A percentile compares a stretch with the other conserved stretches of the same genome.
These are phyloP conservation scores for Streptanthus diversifolius DNA, from an alignment of 345 rosid species.

Conservation along the genomic window DNA sequence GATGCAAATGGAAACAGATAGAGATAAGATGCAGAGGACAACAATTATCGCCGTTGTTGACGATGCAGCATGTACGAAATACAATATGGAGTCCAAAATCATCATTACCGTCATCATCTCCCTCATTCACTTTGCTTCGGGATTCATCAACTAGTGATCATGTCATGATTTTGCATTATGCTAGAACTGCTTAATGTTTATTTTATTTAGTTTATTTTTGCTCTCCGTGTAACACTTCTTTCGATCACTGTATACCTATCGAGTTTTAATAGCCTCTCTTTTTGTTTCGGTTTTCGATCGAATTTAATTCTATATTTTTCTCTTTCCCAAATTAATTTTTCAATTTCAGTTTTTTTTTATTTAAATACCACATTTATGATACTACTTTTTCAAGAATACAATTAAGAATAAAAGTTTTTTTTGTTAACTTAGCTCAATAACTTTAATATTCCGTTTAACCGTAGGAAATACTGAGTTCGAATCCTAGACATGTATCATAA, in stretches of 20 bases:
- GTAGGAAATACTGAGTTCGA: no score
- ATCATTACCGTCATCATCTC: constrained; percentile 47
- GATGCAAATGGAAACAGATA: constrained; percentile 46
- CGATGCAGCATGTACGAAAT: constrained; percentile 94
- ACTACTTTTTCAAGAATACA: neutral
- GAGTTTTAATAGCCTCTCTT: constrained; percentile 18
- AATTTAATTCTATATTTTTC: neutral
- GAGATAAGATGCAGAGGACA: constrained; percentile 96
- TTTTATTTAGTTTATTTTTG: constrained; percentile 1
- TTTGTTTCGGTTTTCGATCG: constrained; percentile 17
- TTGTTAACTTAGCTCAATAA: no score
- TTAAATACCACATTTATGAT: neutral
- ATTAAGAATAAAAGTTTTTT: no score
- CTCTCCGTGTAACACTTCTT: neutral
- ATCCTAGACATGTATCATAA: no score
- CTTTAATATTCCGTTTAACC: no score
- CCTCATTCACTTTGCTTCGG: constrained; percentile 52
- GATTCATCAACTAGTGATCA: constrained; percentile 62
- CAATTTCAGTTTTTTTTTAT: neutral
- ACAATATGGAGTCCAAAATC: constrained; percentile 70
- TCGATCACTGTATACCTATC: constrained; percentile 22
- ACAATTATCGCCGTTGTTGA: constrained; percentile 65
- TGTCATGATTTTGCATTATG: constrained; percentile 88
- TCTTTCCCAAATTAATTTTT: neutral
- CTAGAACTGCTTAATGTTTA: constrained; percentile 43